These are phyloP conservation scores for Lentinula aciculospora DNA, from an alignment of 768 basidiomycete genomes.

Conservation along the genomic window DNA sequence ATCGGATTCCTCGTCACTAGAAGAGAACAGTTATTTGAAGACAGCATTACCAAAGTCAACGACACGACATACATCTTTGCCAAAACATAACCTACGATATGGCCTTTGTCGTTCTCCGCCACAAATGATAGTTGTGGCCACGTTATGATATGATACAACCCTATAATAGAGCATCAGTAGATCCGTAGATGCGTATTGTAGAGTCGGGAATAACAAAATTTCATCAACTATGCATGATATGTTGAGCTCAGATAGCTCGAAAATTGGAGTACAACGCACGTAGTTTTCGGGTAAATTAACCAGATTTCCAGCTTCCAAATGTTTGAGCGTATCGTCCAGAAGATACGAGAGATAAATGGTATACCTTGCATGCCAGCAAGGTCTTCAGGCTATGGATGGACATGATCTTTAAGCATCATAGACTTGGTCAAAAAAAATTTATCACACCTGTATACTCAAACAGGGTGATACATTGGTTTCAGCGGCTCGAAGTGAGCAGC, in stretches of 20 bases:
- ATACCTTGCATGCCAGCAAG: conserved; percentile 76
- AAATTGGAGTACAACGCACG: conserved; percentile 19
- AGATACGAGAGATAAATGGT: not conserved
- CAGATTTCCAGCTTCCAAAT: conserved; percentile 63
- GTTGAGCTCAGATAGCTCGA: not conserved
- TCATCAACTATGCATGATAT: conserved; percentile 30
- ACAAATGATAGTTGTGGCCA: conserved; percentile 95
- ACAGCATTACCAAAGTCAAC: not conserved
- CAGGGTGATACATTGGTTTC: not conserved
- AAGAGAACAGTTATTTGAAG: not conserved
- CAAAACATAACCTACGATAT: conserved; percentile 90
- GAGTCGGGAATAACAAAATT: conserved; percentile 49
- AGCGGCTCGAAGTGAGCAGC: conserved; percentile 13
- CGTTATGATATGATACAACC: conserved; percentile 84
- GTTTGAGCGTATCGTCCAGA: not conserved
- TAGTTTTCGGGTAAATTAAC: conserved; percentile 94
- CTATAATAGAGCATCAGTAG: conserved; percentile 28
- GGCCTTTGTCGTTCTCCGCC: conserved; percentile 83
- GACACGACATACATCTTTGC: conserved; percentile 73
- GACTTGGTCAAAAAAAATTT: not conserved
- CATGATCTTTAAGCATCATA: not conserved
- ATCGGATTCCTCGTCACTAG: conserved; percentile 40
- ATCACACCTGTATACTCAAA: not conserved
- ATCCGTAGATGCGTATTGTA: not conserved
- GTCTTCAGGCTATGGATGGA: conserved; percentile 78